Base-by-base conservation (phyloP, 2,329 filamentous ascomycete species). In the Cercospora citrullina region DNA sequence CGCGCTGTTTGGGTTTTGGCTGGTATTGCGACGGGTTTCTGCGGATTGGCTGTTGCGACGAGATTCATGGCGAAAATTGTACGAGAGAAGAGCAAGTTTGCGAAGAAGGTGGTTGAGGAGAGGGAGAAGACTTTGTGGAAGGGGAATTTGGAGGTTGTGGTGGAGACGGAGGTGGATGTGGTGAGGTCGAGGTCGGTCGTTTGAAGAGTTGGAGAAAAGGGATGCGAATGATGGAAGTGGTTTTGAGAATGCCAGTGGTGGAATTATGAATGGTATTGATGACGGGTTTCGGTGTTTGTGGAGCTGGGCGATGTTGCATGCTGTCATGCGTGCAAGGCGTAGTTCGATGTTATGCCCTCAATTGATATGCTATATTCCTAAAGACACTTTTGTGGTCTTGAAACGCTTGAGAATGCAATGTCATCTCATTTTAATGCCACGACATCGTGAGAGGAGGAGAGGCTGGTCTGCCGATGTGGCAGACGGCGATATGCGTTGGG, bases 1-100 rank as follows among this genome's bases (percentile, higher is more conserved):
- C 63, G 77, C 23, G 81, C 81, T 0, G 71, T 77, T n/a, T 80
- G 79, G 1, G 72, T 83, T 16, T 70, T 84, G 21, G 82, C 82
- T 0, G 71, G 70, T 0, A 66, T 82, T 1, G 82, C 82, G 5
- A 83, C 81, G 1, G 65, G 33, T 2, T 72, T 63, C 23, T 66
- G 66, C 9, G 68, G 61, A 14, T 55, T 72, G 4, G 70, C 70
- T 7, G 53, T 60, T 12, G 48, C 30, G 42, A 68, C 69, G 21
- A 42, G 66, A 3, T 33, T 68, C 1, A 59, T 63, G 39, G 68
- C 60, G 10, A 64, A 53, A 28, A 57, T n/a, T 1, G 65, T 69
- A 5, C 18, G 70, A 42, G 55, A 65, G 21, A 61, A 60, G 28
- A 70, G 66, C 53, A 64, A 62, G 1, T 72, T 70, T 28, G 68